These are phyloP conservation scores for Oryza longistaminata DNA, from an alignment of 176 grass and related monocot species.

Conservation along the genomic window DNA sequence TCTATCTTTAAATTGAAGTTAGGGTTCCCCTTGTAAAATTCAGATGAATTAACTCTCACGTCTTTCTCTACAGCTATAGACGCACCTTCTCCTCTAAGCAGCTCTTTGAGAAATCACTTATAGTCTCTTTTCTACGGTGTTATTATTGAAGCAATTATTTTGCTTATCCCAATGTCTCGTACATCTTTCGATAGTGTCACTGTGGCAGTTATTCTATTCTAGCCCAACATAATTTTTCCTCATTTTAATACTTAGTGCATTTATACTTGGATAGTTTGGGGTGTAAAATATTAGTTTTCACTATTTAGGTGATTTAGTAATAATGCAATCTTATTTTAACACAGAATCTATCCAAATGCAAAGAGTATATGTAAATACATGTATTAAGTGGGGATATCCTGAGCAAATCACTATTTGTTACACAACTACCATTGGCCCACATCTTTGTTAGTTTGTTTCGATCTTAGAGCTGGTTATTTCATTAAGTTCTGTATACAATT, in stretches of 20 bases:
- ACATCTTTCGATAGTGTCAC: background rate
- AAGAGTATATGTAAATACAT: background rate
- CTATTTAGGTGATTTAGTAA: background rate
- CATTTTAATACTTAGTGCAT: background rate
- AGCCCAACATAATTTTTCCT: background rate
- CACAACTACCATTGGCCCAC: background rate
- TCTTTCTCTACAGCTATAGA: background rate
- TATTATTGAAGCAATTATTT: background rate
- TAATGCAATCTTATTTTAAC: background rate
- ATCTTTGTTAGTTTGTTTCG: background rate
- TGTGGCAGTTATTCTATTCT: background rate
- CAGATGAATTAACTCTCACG: background rate
- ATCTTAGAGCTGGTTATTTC: conserved; percentile 1
- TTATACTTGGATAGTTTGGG: background rate
- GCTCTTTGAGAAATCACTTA: background rate
- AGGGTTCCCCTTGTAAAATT: background rate
- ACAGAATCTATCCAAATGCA: background rate
- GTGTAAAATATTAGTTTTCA: background rate
- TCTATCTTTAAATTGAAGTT: background rate
- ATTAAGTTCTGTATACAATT: background rate
- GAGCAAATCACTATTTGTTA: background rate
- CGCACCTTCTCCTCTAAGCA: background rate
- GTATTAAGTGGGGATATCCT: background rate
- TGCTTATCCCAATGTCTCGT: background rate
- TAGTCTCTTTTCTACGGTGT: background rate